These are phyloP conservation scores for Auricularia auricula-judae DNA, from an alignment of 768 basidiomycete species.

Conservation along the genomic window DNA sequence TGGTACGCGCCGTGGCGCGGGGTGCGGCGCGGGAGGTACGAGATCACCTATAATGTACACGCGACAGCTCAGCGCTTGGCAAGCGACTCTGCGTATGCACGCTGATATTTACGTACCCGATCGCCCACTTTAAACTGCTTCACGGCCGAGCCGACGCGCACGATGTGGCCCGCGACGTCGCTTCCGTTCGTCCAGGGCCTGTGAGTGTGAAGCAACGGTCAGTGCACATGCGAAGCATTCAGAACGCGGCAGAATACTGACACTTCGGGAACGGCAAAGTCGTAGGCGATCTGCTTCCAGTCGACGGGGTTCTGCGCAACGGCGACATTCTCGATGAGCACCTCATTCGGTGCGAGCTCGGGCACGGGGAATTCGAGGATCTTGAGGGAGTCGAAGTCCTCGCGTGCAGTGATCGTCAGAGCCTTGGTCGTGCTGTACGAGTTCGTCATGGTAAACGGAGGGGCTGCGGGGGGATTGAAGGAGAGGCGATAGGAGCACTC, in stretches of 20 bases:
- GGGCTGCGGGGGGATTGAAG: too few relatives aligned
- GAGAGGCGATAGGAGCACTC: too few relatives aligned
- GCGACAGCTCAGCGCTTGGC: too few relatives aligned
- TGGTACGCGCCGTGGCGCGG: slow-evolving; percentile 4
- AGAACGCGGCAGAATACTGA: neutral
- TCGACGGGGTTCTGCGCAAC: slow-evolving; percentile 10
- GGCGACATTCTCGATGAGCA: slow-evolving; percentile 7
- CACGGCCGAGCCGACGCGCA: slow-evolving; percentile 6
- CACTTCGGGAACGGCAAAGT: slow-evolving; percentile 1
- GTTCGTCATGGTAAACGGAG: neutral
- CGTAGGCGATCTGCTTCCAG: slow-evolving; percentile 7
- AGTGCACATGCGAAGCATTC: neutral
- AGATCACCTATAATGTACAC: neutral
- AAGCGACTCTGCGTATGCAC: too few relatives aligned
- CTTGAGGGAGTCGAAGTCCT: slow-evolving; percentile 3
- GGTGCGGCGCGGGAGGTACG: neutral
- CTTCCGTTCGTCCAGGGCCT: slow-evolving; percentile 6
- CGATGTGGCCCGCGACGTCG: slow-evolving; percentile 7
- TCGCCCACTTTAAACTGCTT: slow-evolving; percentile 8
- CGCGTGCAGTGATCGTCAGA: slow-evolving; percentile 2
- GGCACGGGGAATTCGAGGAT: slow-evolving; percentile 7
- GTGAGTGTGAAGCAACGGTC: neutral
- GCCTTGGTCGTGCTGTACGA: slow-evolving; percentile 4
- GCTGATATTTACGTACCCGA: slow-evolving; percentile 1
- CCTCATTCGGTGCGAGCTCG: slow-evolving; percentile 1